Conservation (phyloP, 2,329 filamentous ascomycete genomes). For the Aspergillus vadensis region DNA sequence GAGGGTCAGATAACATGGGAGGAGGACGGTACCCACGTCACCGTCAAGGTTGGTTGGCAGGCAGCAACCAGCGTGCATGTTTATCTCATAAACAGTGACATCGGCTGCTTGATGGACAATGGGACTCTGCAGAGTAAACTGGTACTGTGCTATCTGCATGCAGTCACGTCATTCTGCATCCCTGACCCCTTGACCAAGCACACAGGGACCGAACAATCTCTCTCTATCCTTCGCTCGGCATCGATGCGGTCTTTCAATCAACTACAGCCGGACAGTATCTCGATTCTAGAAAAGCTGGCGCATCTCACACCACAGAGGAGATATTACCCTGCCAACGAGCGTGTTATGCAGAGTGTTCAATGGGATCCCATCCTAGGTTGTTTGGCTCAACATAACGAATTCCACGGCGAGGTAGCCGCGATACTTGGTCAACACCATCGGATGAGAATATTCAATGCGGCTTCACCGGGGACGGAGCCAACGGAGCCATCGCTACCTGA, state of each 20-base stretch:
- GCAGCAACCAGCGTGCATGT: constrained; percentile 36
- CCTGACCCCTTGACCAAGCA: constrained; percentile 37
- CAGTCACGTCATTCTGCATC: constrained; percentile 37
- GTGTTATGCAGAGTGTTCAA: constrained; percentile 51
- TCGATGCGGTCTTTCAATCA: constrained; percentile 51
- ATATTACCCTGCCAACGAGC: constrained; percentile 44
- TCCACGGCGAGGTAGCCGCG: constrained; percentile 37
- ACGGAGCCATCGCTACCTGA: constrained; percentile 4
- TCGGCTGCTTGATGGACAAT: constrained; percentile 56
- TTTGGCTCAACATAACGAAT: constrained; percentile 51
- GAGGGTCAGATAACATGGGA: constrained; percentile 34
- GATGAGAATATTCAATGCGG: constrained; percentile 34
- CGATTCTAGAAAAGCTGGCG: constrained; percentile 43
- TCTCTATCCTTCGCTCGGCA: constrained; percentile 43
- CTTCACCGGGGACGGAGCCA: constrained; percentile 6
- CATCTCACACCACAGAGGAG: constrained; percentile 45
- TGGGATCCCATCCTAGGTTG: constrained; percentile 48
- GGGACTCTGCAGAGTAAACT: constrained; percentile 57
- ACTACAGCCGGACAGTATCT: constrained; percentile 40
- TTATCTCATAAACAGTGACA: constrained; percentile 53
- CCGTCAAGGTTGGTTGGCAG: constrained; percentile 38
- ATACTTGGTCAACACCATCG: constrained; percentile 41
- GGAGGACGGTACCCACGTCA: constrained; percentile 31
- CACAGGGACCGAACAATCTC: constrained; percentile 35
- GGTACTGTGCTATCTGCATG: constrained; percentile 45